phyloP scores from a whole-genome alignment of 1,284 basidiomycete genomes.

The Dichomitus squalens region DNA sequence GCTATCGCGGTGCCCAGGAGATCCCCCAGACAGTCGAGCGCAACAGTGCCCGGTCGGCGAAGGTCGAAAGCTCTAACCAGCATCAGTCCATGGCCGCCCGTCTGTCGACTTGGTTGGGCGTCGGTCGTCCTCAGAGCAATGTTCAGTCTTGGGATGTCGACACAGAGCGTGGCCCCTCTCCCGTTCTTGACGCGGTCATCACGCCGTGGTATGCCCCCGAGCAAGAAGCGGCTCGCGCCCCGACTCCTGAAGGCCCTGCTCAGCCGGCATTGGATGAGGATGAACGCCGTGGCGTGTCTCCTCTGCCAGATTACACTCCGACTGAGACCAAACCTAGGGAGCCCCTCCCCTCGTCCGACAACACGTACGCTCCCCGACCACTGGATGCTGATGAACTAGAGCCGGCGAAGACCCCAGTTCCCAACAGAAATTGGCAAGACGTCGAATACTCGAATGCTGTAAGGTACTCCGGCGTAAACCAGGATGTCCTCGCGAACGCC shows the following conservation, averaged over 20 bases:
- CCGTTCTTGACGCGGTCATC: neutral
- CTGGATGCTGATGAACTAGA: neutral
- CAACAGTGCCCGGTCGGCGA: slow-evolving; percentile 16
- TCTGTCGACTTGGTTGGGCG: slow-evolving; percentile 20
- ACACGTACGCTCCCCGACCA: neutral
- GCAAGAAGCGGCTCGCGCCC: neutral
- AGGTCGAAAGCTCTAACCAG: slow-evolving; percentile 11
- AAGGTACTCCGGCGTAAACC: slow-evolving; percentile 13
- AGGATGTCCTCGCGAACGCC: slow-evolving; percentile 16
- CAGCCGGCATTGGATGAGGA: slow-evolving; percentile 14
- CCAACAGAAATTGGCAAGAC: slow-evolving; percentile 16
- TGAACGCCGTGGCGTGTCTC: slow-evolving; percentile 20
- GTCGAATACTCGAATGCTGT: slow-evolving; percentile 23
- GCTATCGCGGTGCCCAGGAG: slow-evolving; percentile 13
- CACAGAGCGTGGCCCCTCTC: slow-evolving; percentile 17
- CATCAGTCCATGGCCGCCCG: slow-evolving; percentile 21
- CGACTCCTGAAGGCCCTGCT: slow-evolving; percentile 2
- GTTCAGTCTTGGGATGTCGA: slow-evolving; percentile 22
- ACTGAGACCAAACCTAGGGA: neutral
- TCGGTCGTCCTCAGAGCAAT: slow-evolving; percentile 3
- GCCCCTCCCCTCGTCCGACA: neutral
- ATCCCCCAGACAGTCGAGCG: slow-evolving; percentile 17
- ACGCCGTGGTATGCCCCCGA: slow-evolving; percentile 12
- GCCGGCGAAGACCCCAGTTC: slow-evolving; percentile 6
- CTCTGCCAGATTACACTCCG: neutral